phyloP scores from a whole-genome alignment of 1,139 yeast genomes.

The Hemisphaericaspora xylanilytica region DNA sequence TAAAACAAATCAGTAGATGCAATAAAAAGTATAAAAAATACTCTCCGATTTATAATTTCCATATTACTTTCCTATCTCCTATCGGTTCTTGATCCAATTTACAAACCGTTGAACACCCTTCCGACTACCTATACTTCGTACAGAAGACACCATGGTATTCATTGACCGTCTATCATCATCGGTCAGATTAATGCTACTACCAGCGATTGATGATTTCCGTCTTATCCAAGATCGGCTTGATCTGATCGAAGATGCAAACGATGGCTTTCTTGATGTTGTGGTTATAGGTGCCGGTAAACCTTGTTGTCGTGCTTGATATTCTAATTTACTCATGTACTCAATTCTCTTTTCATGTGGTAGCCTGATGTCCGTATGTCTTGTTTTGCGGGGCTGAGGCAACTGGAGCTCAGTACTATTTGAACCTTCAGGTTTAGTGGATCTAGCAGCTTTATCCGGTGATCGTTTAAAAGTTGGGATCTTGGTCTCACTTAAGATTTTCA shows the following conservation, averaged over 20 bases:
- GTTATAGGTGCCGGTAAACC: constrained; percentile 1
- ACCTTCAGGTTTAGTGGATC: too few relatives aligned
- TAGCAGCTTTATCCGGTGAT: too few relatives aligned
- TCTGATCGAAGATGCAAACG: constrained; percentile 2
- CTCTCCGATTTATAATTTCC: too few relatives aligned
- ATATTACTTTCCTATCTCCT: constrained; percentile 1
- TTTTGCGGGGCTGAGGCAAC: too few relatives aligned
- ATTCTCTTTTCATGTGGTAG: background rate
- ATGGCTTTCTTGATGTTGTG: constrained; percentile 1
- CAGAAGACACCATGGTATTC: constrained; percentile 2
- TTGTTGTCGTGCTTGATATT: background rate
- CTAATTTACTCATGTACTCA: constrained; percentile 2
- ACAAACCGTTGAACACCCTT: constrained; percentile 8
- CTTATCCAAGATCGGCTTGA: background rate
- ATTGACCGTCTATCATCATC: constrained; percentile 6
- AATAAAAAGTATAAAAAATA: too few relatives aligned
- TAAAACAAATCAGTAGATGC: too few relatives aligned
- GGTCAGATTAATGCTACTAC: background rate
- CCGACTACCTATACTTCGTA: constrained; percentile 8
- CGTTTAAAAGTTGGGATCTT: constrained; percentile 27
- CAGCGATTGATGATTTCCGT: constrained; percentile 1
- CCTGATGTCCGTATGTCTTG: background rate
- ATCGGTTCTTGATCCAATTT: constrained; percentile 15
- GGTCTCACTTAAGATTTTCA: constrained; percentile 26
- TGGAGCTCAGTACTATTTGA: too few relatives aligned